A percentile compares a stretch with the other conserved stretches of the same genome.
Evolutionary conservation across 331 rosid genomes (phyloP).

Genomic region (Arachis monticola): DNA sequence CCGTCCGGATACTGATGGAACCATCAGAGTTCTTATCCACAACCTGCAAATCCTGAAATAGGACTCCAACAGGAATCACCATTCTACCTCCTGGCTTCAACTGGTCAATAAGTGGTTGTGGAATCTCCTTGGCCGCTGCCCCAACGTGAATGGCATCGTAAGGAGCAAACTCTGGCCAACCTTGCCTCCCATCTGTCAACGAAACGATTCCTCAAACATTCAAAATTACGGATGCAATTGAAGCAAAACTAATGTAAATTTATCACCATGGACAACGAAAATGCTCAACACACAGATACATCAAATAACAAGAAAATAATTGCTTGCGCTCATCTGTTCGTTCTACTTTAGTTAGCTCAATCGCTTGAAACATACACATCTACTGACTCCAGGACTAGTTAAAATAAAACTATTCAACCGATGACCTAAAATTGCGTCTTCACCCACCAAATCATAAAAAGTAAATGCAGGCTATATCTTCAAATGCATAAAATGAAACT

Average conservation of each 20-base stretch:
- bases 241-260: background rate
- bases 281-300: constrained; percentile 22
- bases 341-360: constrained; percentile 19
- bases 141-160: constrained; percentile 98
- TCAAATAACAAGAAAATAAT: background rate
- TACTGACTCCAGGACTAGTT: background rate
- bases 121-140: constrained; percentile 93
- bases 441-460: background rate
- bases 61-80: constrained; percentile 94
- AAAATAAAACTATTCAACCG: background rate
- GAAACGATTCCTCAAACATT: constrained; percentile 25
- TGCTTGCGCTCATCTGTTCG: constrained; percentile 26
- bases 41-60: constrained; percentile 80
- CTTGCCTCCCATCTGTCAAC: constrained; percentile 87
- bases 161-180: constrained; percentile 88
- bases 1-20: constrained; percentile 62
- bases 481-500: background rate
- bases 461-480: constrained; percentile 15
- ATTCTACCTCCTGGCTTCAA: constrained; percentile 96
- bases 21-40: constrained; percentile 87
- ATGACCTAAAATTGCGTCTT: background rate
- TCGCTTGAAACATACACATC: constrained; percentile 18
- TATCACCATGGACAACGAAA: constrained; percentile 10
- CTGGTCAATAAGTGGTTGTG: constrained; percentile 81
- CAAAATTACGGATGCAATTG: background rate